Evolutionary conservation across 257 asterid genomes (phyloP), one percentile per base, ranked within the genome.

Genomic region (Solanum pimpinellifolium): DNA sequence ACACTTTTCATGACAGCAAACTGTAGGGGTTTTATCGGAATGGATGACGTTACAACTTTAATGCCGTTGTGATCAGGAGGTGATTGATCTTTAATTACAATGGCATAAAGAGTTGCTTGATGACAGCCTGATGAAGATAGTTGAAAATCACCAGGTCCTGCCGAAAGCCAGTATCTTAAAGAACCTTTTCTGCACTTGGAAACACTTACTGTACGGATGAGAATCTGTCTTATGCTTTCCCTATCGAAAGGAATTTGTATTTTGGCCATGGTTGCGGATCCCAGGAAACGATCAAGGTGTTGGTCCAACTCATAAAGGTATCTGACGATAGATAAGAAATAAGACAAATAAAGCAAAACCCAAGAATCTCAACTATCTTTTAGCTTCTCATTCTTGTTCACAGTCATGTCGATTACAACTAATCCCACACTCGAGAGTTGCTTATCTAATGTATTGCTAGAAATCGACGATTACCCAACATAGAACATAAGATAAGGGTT

Each of bases 111-210:
- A 84, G 98, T 91, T 14, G 98, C 83, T 7, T 41, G 91, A 73
- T 68, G 89, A 89, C 98, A 95, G 39, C 92, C 93, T 5, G 98
- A 87, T 5, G 98, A 93, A 81, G 98, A 95, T 70, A 97, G 85
- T 83, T 94, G 98, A 89, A 97, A 97, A 90, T 95, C 98, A 8
- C 99, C 98, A 0, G 98, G 95, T 52, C 99, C 99, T 0, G 98
- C 91, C 0, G 99, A 97, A 69, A 97, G 97, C 98, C 98, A 97
- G 82, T 94, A 97, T 88, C 99, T 93, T 33, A 97, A 88, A 23
- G 98, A 94, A 31, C 98, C 98, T 29, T 87, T 88, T 89, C 87
- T 92, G 91, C 99, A 94, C 87, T 90, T 91, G 85, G 99, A 95
- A 84, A 97, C 94, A 73, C 98, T 91, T 75, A 94, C 98, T 0